Conservation (phyloP, 2,329 filamentous ascomycete species). For the Fusarium nodosum region DNA sequence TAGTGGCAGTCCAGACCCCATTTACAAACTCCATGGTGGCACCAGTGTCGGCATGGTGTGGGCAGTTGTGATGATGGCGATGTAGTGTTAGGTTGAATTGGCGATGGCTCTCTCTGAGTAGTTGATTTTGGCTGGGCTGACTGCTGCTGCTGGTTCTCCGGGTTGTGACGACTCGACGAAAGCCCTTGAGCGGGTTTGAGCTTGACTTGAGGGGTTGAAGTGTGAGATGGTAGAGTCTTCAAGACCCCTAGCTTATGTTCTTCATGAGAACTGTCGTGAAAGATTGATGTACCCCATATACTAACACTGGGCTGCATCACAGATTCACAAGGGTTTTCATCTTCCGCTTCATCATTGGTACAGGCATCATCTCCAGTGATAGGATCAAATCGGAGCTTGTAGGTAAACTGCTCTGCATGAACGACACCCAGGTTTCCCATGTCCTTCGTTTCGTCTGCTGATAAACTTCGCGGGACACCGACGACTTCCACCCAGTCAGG, state of each 20-base stretch:
- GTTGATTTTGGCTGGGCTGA: background rate
- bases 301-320: background rate
- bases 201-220: background rate
- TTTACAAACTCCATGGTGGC: constrained; percentile 62
- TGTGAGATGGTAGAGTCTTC: background rate
- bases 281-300: background rate
- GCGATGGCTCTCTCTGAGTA: background rate
- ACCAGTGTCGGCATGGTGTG: constrained; percentile 61
- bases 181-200: constrained; percentile 30
- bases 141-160: constrained; percentile 13
- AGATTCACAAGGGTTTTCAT: background rate
- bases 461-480: constrained; percentile 60
- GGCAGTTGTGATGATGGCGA: background rate
- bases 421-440: constrained; percentile 57
- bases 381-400: constrained; percentile 36
- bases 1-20: constrained; percentile 61
- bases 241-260: background rate
- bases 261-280: background rate
- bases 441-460: constrained; percentile 54
- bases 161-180: constrained; percentile 38
- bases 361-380: constrained; percentile 6
- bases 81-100: constrained; percentile 11
- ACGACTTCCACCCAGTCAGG: constrained; percentile 61
- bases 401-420: constrained; percentile 42
- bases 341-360: constrained; percentile 10